Base-by-base conservation (phyloP, 1,139 yeast genomes). In the Taphrina pruni region DNA sequence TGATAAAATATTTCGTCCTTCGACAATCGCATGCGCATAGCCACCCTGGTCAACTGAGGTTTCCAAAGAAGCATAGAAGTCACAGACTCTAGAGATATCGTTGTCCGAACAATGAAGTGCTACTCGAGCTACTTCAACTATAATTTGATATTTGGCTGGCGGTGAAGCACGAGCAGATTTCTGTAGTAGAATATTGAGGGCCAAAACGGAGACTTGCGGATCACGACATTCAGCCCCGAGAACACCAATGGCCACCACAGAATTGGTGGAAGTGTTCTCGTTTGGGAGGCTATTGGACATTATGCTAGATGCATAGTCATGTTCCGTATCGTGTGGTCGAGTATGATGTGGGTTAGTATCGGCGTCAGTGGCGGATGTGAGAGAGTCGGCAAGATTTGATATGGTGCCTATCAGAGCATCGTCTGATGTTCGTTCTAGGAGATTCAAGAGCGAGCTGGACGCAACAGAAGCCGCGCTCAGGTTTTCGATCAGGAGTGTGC, bases 371-470 rank as follows among this genome's bases (percentile, higher is more conserved):
- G 60, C 38, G 12, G 36, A 36, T 6, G 48, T 46, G 26, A 64
- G 52, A 6, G 38, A 32, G 20, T 64, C 56, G 17, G 61, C 61
- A 38, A 64, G 54, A 14, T 54, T 56, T n/a, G 55, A 64, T 38
- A 64, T 54, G 20, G 67, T 64, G 36, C 60, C 55, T 17, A 64
- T 43, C 38, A 64, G 36, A 4, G 46, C 55, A 38, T 64, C 67
- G 21, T 64, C 46, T 9, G 67, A 64, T 17, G 45, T 20, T 38
- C 54, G 35, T 58, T 64, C 55, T 36, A 64, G 56, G 5, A 55
- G 54, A 2, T 20, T 12, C 55, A 64, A 38, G 8, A 64, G 61
- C 12, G 46, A 32, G 12, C 21, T 55, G n/a, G 67, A 54, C 6
- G 67, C 60, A 9, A 46, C 8, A 12, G 35, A 36, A 4, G 67